phyloP scores from a whole-genome alignment of 805 yeast species.

The Kluyveromyces wickerhamii region DNA sequence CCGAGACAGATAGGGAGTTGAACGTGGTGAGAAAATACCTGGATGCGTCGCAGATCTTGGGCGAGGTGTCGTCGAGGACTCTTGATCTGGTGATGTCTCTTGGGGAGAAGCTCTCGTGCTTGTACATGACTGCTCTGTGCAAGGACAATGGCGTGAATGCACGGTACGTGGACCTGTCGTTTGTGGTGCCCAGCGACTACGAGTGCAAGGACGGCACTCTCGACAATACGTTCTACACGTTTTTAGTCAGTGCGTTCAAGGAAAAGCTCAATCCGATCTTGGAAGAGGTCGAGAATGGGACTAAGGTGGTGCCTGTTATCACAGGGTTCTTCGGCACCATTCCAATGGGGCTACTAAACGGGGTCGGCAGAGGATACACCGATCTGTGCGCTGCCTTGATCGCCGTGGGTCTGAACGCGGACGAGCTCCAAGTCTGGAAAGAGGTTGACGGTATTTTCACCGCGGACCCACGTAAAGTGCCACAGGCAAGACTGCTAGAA shows the following conservation, averaged over 20 bases:
- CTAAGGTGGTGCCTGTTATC: slow-evolving; percentile 67
- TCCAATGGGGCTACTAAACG: slow-evolving; percentile 90
- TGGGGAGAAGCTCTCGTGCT: slow-evolving; percentile 89
- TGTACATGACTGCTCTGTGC: slow-evolving; percentile 79
- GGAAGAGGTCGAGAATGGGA: slow-evolving; percentile 24
- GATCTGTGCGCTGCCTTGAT: slow-evolving; percentile 95
- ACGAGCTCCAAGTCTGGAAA: slow-evolving; percentile 96
- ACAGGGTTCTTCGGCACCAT: slow-evolving; percentile 94
- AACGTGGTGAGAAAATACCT: slow-evolving; percentile 59
- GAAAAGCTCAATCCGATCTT: slow-evolving; percentile 38
- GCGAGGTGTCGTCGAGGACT: slow-evolving; percentile 85
- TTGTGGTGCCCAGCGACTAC: slow-evolving; percentile 56
- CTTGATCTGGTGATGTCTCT: slow-evolving; percentile 84
- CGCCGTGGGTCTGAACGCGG: slow-evolving; percentile 88
- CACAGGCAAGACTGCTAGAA: slow-evolving; percentile 73
- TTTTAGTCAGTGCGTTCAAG: slow-evolving; percentile 46
- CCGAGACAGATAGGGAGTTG: slow-evolving; percentile 57
- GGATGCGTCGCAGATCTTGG: slow-evolving; percentile 83
- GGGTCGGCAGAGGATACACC: slow-evolving; percentile 96
- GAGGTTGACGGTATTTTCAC: slow-evolving; percentile 99
- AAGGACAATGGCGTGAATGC: slow-evolving; percentile 77
- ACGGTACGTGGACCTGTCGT: slow-evolving; percentile 68
- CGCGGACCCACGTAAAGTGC: slow-evolving; percentile 95
- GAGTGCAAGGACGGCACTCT: slow-evolving; percentile 48
- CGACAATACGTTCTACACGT: slow-evolving; percentile 57